Evolutionary conservation across 2,329 filamentous ascomycete species (phyloP).

Genomic region (Corniculantispora saksenae): DNA sequence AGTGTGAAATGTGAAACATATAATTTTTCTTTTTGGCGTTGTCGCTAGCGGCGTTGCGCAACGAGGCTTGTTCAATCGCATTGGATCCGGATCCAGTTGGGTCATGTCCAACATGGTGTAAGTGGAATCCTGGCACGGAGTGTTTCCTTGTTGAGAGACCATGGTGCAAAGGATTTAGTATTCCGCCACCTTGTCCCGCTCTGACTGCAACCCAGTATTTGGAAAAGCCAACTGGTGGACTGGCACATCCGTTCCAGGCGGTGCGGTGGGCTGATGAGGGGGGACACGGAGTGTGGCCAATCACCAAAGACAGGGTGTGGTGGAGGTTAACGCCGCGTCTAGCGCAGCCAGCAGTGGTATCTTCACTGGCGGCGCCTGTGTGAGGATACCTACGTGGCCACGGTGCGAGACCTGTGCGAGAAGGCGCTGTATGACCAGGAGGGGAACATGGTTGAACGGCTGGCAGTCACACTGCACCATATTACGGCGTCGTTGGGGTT

Average conservation of each 20-base stretch:
- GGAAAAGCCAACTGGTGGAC: neutral
- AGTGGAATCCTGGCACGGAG: neutral
- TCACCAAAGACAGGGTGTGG: neutral
- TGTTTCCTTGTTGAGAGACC: neutral
- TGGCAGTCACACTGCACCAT: neutral
- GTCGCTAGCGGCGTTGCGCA: neutral
- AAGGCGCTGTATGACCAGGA: neutral
- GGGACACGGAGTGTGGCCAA: neutral
- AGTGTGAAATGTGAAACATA: neutral
- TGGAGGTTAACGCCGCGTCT: conserved; percentile 9
- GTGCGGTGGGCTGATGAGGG: conserved; percentile 1
- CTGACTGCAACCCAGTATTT: conserved; percentile 5
- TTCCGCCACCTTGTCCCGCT: conserved; percentile 8
- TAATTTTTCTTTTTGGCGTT: neutral
- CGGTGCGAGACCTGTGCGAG: neutral
- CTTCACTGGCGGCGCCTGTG: conserved; percentile 2
- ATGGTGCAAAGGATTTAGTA: neutral
- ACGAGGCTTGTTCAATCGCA: neutral
- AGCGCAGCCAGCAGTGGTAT: conserved; percentile 4
- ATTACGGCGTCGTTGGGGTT: neutral
- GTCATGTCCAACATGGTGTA: neutral
- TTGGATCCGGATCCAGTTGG: neutral
- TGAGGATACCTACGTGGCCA: neutral
- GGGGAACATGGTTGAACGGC: neutral
- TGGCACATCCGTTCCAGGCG: neutral